Conservation (phyloP, 2,329 filamentous ascomycete species). For the Aspergillus texensis region DNA sequence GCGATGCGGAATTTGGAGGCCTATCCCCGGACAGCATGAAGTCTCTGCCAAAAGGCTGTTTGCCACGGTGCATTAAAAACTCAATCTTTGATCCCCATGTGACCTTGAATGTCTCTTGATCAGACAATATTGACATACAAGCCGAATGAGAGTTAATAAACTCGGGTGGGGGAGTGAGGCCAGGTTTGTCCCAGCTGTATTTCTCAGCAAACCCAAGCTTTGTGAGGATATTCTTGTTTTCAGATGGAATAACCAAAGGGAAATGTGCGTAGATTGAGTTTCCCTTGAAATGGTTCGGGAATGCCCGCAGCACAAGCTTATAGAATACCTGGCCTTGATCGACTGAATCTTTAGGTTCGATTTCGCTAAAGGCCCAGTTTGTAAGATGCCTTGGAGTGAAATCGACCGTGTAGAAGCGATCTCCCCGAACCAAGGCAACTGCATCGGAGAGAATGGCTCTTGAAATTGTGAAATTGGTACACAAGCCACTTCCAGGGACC, state of each 20-base stretch:
- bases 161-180: constrained; percentile 34
- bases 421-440: constrained; percentile 49
- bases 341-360: constrained; percentile 46
- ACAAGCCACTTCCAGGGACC: constrained; percentile 51
- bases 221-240: constrained; percentile 49
- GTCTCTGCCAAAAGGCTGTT: constrained; percentile 44
- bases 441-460: constrained; percentile 51
- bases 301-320: constrained; percentile 54
- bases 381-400: constrained; percentile 49
- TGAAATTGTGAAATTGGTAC: constrained; percentile 50
- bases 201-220: constrained; percentile 44
- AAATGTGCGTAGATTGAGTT: constrained; percentile 55
- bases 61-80: constrained; percentile 44
- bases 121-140: constrained; percentile 45
- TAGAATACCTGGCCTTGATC: constrained; percentile 56
- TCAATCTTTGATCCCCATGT: constrained; percentile 51
- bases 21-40: constrained; percentile 54
- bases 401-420: constrained; percentile 52
- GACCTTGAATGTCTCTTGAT: constrained; percentile 50
- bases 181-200: constrained; percentile 44
- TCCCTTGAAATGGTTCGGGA: constrained; percentile 53
- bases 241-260: constrained; percentile 51
- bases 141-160: constrained; percentile 51
- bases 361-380: constrained; percentile 50
- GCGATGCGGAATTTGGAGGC: constrained; percentile 44